Conservation (phyloP, 441 rosid genomes). For the Populus tomentosa region DNA sequence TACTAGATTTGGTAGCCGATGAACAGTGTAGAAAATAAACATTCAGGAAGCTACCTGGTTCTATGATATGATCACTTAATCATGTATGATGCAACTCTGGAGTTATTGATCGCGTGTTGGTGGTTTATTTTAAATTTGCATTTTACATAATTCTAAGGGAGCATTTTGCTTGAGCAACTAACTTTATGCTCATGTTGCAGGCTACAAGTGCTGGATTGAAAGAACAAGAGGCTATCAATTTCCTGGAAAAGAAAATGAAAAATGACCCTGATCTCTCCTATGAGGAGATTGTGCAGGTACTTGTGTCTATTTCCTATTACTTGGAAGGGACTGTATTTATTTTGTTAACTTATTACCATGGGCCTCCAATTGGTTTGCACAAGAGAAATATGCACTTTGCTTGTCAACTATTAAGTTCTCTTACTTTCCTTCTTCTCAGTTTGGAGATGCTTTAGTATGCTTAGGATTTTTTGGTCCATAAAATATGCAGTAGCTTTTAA, state of each 20-base stretch:
- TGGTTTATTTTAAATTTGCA: not conserved
- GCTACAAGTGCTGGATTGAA: constrained; percentile 98
- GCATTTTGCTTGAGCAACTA: not conserved
- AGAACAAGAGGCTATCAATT: constrained; percentile 97
- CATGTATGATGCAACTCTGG: not conserved
- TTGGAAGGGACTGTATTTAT: not conserved
- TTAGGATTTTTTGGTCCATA: not conserved
- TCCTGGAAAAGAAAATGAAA: constrained; percentile 98
- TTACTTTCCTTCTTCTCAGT: too few relatives aligned
- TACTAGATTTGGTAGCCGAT: not conserved
- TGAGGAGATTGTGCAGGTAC: constrained; percentile 93
- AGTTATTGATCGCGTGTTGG: not conserved
- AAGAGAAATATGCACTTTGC: not conserved
- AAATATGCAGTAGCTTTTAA: not conserved
- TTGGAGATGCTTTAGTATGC: too few relatives aligned
- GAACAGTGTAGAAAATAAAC: not conserved
- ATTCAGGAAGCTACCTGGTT: not conserved
- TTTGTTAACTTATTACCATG: not conserved
- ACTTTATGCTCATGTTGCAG: constrained; percentile 23
- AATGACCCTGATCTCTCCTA: constrained; percentile 77
- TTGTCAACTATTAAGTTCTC: too few relatives aligned
- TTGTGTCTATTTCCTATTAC: not conserved
- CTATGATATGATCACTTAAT: not conserved
- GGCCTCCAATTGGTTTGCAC: not conserved
- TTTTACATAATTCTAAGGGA: not conserved